Evolutionary conservation across 2,329 filamentous ascomycete genomes (phyloP), one percentile per base, ranked within the genome.

Genomic region (Myriosclerotinia duriaeana): DNA sequence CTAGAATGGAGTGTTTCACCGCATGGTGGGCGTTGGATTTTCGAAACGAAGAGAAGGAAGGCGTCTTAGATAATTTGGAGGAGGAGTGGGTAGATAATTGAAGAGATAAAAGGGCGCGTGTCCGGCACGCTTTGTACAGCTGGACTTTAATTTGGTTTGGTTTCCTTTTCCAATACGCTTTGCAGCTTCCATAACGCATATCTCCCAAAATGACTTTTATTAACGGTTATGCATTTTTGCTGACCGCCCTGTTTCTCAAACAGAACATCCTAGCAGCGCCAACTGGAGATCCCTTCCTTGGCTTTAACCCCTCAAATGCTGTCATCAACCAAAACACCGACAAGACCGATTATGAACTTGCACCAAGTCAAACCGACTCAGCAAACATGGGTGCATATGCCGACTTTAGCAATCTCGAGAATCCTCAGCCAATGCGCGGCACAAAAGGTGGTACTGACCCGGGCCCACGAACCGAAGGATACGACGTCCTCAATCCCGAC

Each of bases 401-500:
- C 0, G 79, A 87, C 73, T 85, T 88, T 69, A 78, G 82, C 60
- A 76, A 80, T 64, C 79, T 80, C 38, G 77, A 82, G 4, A 79
- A 80, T 46, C 84, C 85, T 0, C 83, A 87, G 72, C 85, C 85
- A 1, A 81, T 86, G 53, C 81, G 85, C 8, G 85, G 85, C 4
- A 74, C 71, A 15, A 76, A 71, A 14, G 85, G 84, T 15, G 78
- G 75, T 2, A 83, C 81, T 0, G 83, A 86, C 70, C 80, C 83
- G 8, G 84, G 84, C 0, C 90, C 90, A 0, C 86, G 87, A 76
- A 93, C 92, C 76, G 81, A 79, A 67, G 85, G 85, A 61, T 86
- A 89, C 30, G 86, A 89, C 64, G 82, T 86, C 55, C 86, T 92
- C 78, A 89, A 86, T 75, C 89, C 90, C 0, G 89, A 92, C 76